Evolutionary conservation across 228 moss, liverwort and hornwort genomes (phyloP), one percentile per base, ranked within the genome.

Genomic region (Sphagnum magellanicum): DNA sequence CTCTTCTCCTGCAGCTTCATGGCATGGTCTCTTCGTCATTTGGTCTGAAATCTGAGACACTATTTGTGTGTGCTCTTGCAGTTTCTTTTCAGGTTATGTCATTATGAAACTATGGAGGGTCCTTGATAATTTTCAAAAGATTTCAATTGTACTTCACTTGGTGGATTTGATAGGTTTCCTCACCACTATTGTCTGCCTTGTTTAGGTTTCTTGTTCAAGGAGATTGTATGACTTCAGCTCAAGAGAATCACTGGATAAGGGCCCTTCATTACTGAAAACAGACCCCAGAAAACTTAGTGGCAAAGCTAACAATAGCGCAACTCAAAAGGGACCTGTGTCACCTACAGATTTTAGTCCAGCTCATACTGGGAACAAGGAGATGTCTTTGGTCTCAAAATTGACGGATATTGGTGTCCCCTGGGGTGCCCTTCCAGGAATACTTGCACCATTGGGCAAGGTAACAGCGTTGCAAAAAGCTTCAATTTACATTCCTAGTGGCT

Each of bases 331-430:
- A 50, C 52, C 81, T 6, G 73, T 71, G 46, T 76, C 84, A 53
- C 76, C 79, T 61, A 74, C 71, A 61, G 74, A 84, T 52, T 80
- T 80, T 4, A 49, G 74, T 65, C 69, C 74, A 13, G 71, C 84
- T 62, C 63, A 62, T 12, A 66, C 10, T 60, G 52, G 70, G 59
- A 70, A 53, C 57, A 80, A 75, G 70, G 81, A 83, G 59, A 73
- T 89, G 10, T 74, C 90, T 8, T 74, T 85, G 63, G 86, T 84
- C 59, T 91, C 88, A 68, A 81, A 76, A 74, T 97, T 93, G 97
- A 97, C 93, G 17, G 93, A 97, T 59, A 91, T 93, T 53, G 89
- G 88, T 50, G 93, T 93, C 0, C 87, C 88, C 14, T 97, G 97
- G 97, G 90, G 90, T 11, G 86, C 79, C 7, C 83, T 97, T 61